Base-by-base conservation (phyloP, 192 early-diverging fungal genomes). In the Allomyces javanicus region DNA sequence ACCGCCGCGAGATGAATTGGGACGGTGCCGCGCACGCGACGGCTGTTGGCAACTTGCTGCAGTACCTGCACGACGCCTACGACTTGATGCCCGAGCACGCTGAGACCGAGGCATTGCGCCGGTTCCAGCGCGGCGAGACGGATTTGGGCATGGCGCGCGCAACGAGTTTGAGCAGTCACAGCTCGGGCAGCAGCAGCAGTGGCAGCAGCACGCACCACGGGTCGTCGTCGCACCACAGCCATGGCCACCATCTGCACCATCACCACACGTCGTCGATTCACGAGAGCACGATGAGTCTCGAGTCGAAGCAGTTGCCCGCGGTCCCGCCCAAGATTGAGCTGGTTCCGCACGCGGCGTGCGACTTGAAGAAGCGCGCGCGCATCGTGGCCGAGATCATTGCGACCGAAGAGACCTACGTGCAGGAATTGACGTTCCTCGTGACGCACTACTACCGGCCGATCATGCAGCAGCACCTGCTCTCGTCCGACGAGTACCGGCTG, bases 331-430 rank as follows among this genome's bases (percentile, higher is more conserved):
- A 40, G 33, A 7, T 40, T 40, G 33, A 40, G 33, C 33, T 40
- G 33, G 33, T 40, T 0, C 33, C 33, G 33, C 33, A 40, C 33
- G 33, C 33, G 67, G 67, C 24, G 50, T 70, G 74, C 0, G 70
- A 76, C 45, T 68, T 69, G 12, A 62, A 68, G 27, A 76, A 84
- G 70, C 74, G 89, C 22, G 71, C 77, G 67, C 76, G 81, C 61
- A 86, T 94, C 11, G 77, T 89, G 12, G 81, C 78, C 9, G 92
- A 95, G 76, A 83, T 95, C 27, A 69, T 93, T 25, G 75, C 84
- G 63, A 92, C 92, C 3, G 92, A 95, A 76, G 72, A 81, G 45
- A 91, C 90, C 1, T 96, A 96, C 71, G 90, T 96, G 11, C 78
- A 88, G 50, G 85, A 87, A 25, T 72, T 96, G 62, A 77, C 82